Conservation (phyloP, 2,329 filamentous ascomycete genomes). For the Ceratocystis huliohia region DNA sequence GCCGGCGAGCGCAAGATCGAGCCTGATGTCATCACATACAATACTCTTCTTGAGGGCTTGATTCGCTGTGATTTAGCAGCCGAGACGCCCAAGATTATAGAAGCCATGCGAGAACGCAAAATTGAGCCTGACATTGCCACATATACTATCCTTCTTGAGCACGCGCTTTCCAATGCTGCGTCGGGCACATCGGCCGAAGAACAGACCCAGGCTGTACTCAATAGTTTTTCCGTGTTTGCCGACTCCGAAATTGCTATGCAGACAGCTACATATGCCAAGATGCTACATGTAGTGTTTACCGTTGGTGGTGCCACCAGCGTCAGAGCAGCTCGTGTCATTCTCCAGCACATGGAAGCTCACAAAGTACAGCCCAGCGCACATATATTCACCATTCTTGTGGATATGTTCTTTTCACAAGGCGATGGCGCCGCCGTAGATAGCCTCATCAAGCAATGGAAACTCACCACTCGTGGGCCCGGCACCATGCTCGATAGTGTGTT, state of each 20-base stretch:
- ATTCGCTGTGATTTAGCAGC: slow-evolving; percentile 37
- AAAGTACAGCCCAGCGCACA: slow-evolving; percentile 45
- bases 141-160: slow-evolving; percentile 59
- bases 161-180: slow-evolving; percentile 30
- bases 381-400: slow-evolving; percentile 62
- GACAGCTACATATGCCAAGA: slow-evolving; percentile 52
- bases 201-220: slow-evolving; percentile 40
- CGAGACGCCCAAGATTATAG: slow-evolving; percentile 41
- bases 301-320: not conserved
- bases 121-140: slow-evolving; percentile 54
- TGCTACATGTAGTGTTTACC: slow-evolving; percentile 52
- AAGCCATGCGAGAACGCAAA: slow-evolving; percentile 43
- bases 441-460: slow-evolving; percentile 46
- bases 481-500: slow-evolving; percentile 44
- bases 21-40: slow-evolving; percentile 50
- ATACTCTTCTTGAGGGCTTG: slow-evolving; percentile 52
- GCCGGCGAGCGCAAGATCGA: slow-evolving; percentile 42
- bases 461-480: slow-evolving; percentile 23
- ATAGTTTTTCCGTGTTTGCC: slow-evolving; percentile 46
- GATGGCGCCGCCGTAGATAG: slow-evolving; percentile 46
- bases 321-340: slow-evolving; percentile 32
- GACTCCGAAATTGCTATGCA: slow-evolving; percentile 46
- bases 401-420: slow-evolving; percentile 48
- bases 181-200: slow-evolving; percentile 29
- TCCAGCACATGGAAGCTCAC: slow-evolving; percentile 46